Evolutionary conservation across 1,284 basidiomycete species (phyloP), one percentile per base, ranked within the genome.

Genomic region (Anthracocystis setariae): DNA sequence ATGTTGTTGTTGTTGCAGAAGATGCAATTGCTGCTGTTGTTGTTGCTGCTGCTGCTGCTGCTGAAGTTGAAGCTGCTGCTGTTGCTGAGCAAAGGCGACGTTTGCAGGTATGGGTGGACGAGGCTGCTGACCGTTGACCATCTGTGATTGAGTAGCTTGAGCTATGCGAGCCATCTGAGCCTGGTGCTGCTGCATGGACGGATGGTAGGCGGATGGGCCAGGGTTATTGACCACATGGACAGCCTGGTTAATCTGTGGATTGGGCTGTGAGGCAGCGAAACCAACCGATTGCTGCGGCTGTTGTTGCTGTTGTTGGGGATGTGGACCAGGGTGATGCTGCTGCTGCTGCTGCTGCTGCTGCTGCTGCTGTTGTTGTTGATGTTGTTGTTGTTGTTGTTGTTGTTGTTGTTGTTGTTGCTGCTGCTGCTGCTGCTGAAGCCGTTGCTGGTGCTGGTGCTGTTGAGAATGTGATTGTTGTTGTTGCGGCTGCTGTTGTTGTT

Each of bases 131-230:
- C 45, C 67, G 17, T 70, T 65, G 25, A 56, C 37, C 40, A 68
- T 46, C 17, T 59, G 60, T n/a, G 55, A 47, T 35, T 69, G 65
- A 53, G 42, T 44, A 8, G 54, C 53, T 37, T 63, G 66, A 3
- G 62, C 62, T n/a, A 71, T 65, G 7, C 68, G 27, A 10, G 67
- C 57, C 52, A 71, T 56, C 46, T 71, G 68, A 8, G 68, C 68
- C 29, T 71, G 68, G 39, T 71, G 68, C 44, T 65, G 68, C 44
- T 65, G 68, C 68, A 71, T 71, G 2, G 56, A 65, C 15, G 68
- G 68, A 17, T 71, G 69, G 17, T 72, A 72, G 8, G 63, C 69
- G 9, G 69, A 62, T 8, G 69, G 53, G 18, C 46, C 55, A 15
- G 50, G 35, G 5, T 27, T 37, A 29, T 56, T 64, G 17, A 48